Base-by-base conservation (phyloP, 2,329 filamentous ascomycete species). In the Lithohypha guttulata region DNA sequence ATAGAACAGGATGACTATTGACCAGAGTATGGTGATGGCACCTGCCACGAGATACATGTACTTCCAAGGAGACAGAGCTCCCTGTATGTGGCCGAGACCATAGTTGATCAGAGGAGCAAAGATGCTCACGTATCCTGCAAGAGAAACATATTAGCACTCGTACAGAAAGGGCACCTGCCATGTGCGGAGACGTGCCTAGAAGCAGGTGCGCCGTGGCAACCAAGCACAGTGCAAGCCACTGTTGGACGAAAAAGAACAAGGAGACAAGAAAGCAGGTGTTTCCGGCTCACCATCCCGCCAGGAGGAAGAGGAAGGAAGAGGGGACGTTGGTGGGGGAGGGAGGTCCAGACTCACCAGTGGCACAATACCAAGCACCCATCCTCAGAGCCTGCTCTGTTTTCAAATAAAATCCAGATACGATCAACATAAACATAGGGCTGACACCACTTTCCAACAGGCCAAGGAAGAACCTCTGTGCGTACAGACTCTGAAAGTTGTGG, bases 371-470 rank as follows among this genome's bases (percentile, higher is more conserved):
- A 35, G 19, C 17, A 10, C 26, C 26, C 15, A 14, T 28, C 26
- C 26, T 28, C 11, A 14, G n/a, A 6, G 29, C n/a, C 10, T 70
- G 66, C 2, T 69, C 62, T 6, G 61, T 53, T 1, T 64, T 58
- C 0, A 55, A 57, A 48, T 68, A 70, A 63, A 64, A 71, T 55
- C 66, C 65, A 2, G 60, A 55, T 1, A 69, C 62, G 23, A 69
- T 63, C 55, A 70, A 61, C 59, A 69, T 68, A 39, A 69, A 70
- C 6, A 62, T 62, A 0, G 68, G 64, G 0, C 64, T 69, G 6
- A 70, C 65, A 0, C 63, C 59, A 0, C 64, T 64, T 47, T 70
- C 68, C 11, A 69, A 64, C 0, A 60, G 44, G 1, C 68, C 67
- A 0, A 70, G 53, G 2, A 70, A 52, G 42, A 69, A 67, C 0